Evolutionary conservation across 139 green algal species (phyloP), one percentile per base, ranked within the genome.

Genomic region (Gonium pectorale): DNA sequence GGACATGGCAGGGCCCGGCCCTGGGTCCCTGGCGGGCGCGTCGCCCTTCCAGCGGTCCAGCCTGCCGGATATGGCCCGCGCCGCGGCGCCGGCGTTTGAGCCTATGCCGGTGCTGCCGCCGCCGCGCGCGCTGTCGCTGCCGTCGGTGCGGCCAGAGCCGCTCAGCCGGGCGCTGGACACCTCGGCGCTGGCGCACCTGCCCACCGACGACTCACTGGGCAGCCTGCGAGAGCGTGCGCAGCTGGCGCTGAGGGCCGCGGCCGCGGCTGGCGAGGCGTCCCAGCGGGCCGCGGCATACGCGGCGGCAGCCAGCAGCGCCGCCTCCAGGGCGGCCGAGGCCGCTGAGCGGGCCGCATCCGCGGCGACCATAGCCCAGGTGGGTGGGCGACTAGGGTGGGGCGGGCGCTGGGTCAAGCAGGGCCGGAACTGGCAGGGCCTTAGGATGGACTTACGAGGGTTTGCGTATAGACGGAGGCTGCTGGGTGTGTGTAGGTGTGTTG

Each of bases 261-360:
- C 85, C 19, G 78, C 85, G 11, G 85, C 85, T 0, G 60, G 49
- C 1, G 85, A 89, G 52, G 85, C 78, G 2, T 80, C 71, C 0
- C 78, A 89, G 59, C 85, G 85, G 15, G 85, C 85, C 21, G 77
- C 85, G 41, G 77, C 77, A 27, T 86, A 83, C 62, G 82, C 85
- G 7, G 85, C 85, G 19, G 85, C 78, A 9, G 85, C 85, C 26
- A 85, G 67, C 62, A 71, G 31, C 11, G 85, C 85, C 2, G 67
- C 85, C 0, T 85, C 71, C 2, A 9, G 35, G 21, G 79, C 86
- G n/a, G 71, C 86, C 19, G 79, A 90, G 60, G 79, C 86, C 38
- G 86, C 86, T 52, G 86, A 90, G 72, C 70, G 86, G 24, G 86
- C 86, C 43, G 79, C 79, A 33, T 49, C 46, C 2, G 86, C 79